Base-by-base conservation (phyloP, 768 basidiomycete species). In the Suillus lakei region DNA sequence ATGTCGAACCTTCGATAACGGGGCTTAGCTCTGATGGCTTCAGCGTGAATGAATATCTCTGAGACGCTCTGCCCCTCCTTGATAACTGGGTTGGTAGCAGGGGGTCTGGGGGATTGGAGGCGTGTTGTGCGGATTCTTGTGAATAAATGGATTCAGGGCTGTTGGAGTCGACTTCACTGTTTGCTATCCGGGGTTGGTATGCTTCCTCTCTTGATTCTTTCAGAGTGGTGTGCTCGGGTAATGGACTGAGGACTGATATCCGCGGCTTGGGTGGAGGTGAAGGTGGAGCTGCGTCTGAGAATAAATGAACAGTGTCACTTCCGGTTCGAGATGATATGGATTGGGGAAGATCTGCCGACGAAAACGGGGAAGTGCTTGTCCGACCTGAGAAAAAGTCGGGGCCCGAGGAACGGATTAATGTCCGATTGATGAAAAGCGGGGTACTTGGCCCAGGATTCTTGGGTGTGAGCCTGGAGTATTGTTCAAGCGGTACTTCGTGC, bases 101-200 rank as follows among this genome's bases (percentile, higher is more conserved):
- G 48, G 56, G 44, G 2, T 62, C 64, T 26, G 67, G 44, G 2
- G 53, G 51, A 62, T 67, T 34, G 12, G 54, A 63, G 2, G 28
- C 18, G 4, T 67, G 1, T 1, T 61, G 43, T 15, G 72, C 74
- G 48, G 76, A 76, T 6, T 18, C 38, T 61, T 76, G 74, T 4
- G 76, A 75, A 56, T 75, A 75, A 7, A 54, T 16, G 0, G 75
- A 77, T 12, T 43, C 64, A 0, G 61, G n/a, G n/a, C 43, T 66
- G 1, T 38, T 5, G 16, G 34, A 15, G 15, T 65, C 51, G 23
- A 12, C 61, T 2, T 32, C 63, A 64, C 53, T 28, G 3, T 30
- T 2, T 26, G 36, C 34, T 26, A 4, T 36, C 15, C 8, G 55
- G 2, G 36, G n/a, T 8, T 8, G 34, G 3, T 12, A 1, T 23